phyloP scores from a whole-genome alignment of 495 filamentous ascomycete species.

The Aspergillus olivimuriae region DNA sequence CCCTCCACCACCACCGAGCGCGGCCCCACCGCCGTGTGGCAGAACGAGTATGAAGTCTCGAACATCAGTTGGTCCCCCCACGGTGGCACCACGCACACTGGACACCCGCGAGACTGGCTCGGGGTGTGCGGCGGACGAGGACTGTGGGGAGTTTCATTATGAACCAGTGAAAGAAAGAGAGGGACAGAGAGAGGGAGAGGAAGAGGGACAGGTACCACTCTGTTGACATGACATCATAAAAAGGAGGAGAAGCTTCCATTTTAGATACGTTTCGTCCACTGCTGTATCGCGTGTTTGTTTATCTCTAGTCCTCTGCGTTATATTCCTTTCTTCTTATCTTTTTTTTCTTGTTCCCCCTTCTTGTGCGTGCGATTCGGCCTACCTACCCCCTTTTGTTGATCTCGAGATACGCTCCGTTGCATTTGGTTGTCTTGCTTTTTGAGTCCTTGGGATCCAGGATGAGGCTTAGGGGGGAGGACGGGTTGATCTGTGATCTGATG shows the following conservation, averaged over 20 bases:
- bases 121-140: conserved; percentile 89
- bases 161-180: conserved; percentile 17
- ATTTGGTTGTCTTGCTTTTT: no score
- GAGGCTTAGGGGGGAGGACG: neutral
- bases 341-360: conserved; percentile 1
- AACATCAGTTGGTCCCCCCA: conserved; percentile 94
- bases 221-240: no score
- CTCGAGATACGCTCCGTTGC: no score
- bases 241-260: no score
- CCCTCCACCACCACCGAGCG: no score
- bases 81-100: conserved; percentile 50
- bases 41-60: conserved; percentile 92
- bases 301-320: conserved; percentile 2
- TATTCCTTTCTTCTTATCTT: conserved; percentile 2
- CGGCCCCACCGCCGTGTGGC: conserved; percentile 78
- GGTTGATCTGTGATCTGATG: neutral
- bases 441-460: no score
- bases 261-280: conserved; percentile 1
- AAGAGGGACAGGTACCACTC: neutral
- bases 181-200: neutral
- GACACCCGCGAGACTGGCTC: conserved; percentile 85
- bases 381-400: neutral
- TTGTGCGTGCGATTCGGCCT: neutral
- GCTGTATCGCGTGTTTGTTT: conserved; percentile 2
- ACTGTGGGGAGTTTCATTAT: conserved; percentile 80